Percentiles rank a stretch among this genome's conserved stretches.
These are phyloP conservation scores for Saxophila tyrrhenica DNA, from an alignment of 495 filamentous ascomycete species.

Conservation along the genomic window DNA sequence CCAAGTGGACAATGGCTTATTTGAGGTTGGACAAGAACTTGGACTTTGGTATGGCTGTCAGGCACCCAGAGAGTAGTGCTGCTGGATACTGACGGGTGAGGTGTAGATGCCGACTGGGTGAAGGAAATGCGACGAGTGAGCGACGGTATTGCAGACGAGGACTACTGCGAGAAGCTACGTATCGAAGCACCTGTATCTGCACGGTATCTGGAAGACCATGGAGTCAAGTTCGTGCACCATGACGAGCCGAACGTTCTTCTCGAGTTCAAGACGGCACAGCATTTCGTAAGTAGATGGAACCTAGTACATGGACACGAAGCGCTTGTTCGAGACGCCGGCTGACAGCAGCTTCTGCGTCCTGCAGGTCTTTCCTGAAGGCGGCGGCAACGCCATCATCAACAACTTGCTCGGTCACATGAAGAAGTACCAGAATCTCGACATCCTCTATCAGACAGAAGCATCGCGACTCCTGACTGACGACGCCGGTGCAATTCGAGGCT, in stretches of 20 bases:
- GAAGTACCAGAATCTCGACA: constrained; percentile 10
- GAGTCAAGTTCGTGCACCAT: constrained; percentile 21
- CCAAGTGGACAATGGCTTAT: constrained; percentile 26
- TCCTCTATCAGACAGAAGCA: constrained; percentile 18
- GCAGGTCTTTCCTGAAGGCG: constrained; percentile 19
- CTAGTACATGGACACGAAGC: too few relatives aligned
- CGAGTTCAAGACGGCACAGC: constrained; percentile 20
- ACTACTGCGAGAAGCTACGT: constrained; percentile 21
- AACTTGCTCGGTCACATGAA: constrained; percentile 14
- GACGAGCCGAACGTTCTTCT: constrained; percentile 21
- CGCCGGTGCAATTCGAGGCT: constrained; percentile 13
- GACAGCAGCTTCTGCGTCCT: too few relatives aligned
- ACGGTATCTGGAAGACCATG: constrained; percentile 17
- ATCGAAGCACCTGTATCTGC: constrained; percentile 13
- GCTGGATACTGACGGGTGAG: too few relatives aligned
- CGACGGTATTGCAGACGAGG: constrained; percentile 19
- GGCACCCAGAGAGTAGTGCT: too few relatives aligned
- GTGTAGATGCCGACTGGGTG: constrained; percentile 21
- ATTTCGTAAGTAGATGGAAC: too few relatives aligned
- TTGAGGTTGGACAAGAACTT: constrained; percentile 21
- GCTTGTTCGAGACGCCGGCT: too few relatives aligned
- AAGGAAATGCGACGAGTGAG: constrained; percentile 22
- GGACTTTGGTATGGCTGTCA: constrained; percentile 8
- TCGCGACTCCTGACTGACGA: constrained; percentile 14
- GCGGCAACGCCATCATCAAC: constrained; percentile 18